Base-by-base conservation (phyloP, 1,139 yeast genomes). In the Candida labiduridarum region DNA sequence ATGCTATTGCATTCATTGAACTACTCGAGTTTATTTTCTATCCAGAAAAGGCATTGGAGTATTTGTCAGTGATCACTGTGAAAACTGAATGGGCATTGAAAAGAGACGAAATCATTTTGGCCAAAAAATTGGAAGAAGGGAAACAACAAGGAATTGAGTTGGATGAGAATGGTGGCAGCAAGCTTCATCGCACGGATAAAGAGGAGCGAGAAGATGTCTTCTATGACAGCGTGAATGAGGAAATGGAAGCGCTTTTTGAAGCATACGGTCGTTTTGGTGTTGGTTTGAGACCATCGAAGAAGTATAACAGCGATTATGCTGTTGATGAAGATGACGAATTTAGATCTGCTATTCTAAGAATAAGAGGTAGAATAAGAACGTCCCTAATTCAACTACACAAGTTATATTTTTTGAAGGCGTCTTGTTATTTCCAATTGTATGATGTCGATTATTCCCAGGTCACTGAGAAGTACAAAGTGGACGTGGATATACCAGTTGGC, bases 381-480 rank as follows among this genome's bases (percentile, higher is more conserved):
- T 83, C 87, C 81, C 63, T 76, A 47, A 87, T 90, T 46, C 63
- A 82, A 12, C 68, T 88, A 19, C 97, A 92, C 64, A 84, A 91
- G 49, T 79, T 87, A 46, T 86, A 81, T 61, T 92, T 91, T 62
- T 81, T 90, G 56, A 72, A 88, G 39, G 99, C 91, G 0, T 87
- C 96, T 0, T 85, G 91, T 0, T 84, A 88, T 63, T 92, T 82
- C 59, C 91, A 87, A 59, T 66, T 76, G 40, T 76, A 82, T 56
- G 77, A 80, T 54, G 72, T 71, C 12, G 81, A 76, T 62, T 74
- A 72, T 46, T 63, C 59, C 40, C 51, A 58, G 9, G 65, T 69
- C 44, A 67, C 72, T 1, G 18, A 46, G 12, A 42, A 56, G 8
- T 50, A 50, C 41, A 56, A 53, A 44, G 42, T 56, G 15, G 40